Percentiles rank a stretch among this genome's conserved stretches.
phyloP scores from a whole-genome alignment of 2,329 filamentous ascomycete species.

The Pseudocercospora macadamiae region DNA sequence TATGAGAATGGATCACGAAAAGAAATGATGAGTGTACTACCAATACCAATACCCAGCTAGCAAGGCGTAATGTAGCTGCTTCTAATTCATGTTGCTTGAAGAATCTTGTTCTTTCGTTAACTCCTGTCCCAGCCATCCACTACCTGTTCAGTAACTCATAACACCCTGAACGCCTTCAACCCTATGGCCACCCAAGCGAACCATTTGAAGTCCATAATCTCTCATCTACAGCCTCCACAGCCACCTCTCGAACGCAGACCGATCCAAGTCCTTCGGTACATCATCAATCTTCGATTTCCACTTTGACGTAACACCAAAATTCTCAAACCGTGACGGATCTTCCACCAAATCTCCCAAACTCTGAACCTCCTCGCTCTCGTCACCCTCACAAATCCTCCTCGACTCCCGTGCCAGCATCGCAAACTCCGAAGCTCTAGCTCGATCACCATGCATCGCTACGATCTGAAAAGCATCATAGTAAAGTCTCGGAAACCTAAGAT shows the following conservation, averaged over 20 bases:
- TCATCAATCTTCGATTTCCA: constrained; percentile 28
- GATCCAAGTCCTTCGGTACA: constrained; percentile 7
- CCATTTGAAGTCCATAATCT: neutral
- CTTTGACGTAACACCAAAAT: constrained; percentile 25
- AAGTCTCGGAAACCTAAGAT: constrained; percentile 27
- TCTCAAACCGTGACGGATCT: constrained; percentile 25
- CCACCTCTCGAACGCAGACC: constrained; percentile 17
- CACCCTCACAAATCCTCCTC: constrained; percentile 28
- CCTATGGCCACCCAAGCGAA: neutral
- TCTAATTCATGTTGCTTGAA: constrained; percentile 12
- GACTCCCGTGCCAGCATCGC: constrained; percentile 23
- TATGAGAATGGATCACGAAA: constrained; percentile 24
- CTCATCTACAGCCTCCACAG: constrained; percentile 14
- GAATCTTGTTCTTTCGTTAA: neutral
- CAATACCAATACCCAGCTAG: constrained; percentile 27
- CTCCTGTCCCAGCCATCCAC: neutral
- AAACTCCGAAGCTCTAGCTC: constrained; percentile 25
- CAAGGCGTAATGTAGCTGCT: constrained; percentile 19
- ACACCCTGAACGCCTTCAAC: too few relatives aligned
- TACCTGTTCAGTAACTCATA: too few relatives aligned
- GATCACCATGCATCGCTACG: constrained; percentile 30
- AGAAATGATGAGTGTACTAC: constrained; percentile 26
- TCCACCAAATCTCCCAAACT: constrained; percentile 21
- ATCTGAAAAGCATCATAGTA: constrained; percentile 35
- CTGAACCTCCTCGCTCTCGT: constrained; percentile 24